Base-by-base conservation (phyloP, 1,284 basidiomycete genomes). In the Amylostereum areolatum region DNA sequence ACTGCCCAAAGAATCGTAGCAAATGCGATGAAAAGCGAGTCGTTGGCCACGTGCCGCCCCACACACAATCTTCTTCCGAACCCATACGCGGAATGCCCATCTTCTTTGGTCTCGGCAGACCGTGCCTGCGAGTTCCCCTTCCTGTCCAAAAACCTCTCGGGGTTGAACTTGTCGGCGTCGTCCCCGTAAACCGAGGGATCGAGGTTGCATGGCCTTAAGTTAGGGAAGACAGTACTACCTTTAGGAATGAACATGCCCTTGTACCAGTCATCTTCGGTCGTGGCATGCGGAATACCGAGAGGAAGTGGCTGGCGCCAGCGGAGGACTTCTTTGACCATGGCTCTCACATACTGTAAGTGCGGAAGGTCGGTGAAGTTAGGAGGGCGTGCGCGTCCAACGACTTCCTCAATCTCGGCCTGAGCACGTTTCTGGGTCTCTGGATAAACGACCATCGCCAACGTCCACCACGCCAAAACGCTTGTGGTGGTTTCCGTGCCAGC, bases 1-100 rank as follows among this genome's bases (percentile, higher is more conserved):
- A 63, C 46, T 4, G 52, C 59, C 3, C 60, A 61, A 3, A 62
- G 51, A 52, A 64, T 60, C 27, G 51, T 60, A 9, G 41, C 37
- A 3, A 31, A 46, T 47, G 29, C 60, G 18, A 9, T 33, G 32
- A 43, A 47, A 12, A 53, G 1, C 30, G 50, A 33, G n/a, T 36
- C 46, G 33, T 53, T 46, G 24, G 50, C 52, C 24, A 45, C 30
- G 42, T 53, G 34, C 8, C 41, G 50, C 27, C 52, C 52, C 11
- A 48, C 25, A 42, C 50, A 52, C 25, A 52, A 33, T 7, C 51
- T 42, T 32, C 47, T 18, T 5, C 51, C 51, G 40, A 49, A 52
- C 5, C 51, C 51, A 29, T 37, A 52, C 18, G 36, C 25, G 25
- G 46, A 25, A 37, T 46, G 45, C 8, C 45, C 45, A 6, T 46